phyloP scores from a whole-genome alignment of 179 eudicot genomes.

The Beta lomatogona region DNA sequence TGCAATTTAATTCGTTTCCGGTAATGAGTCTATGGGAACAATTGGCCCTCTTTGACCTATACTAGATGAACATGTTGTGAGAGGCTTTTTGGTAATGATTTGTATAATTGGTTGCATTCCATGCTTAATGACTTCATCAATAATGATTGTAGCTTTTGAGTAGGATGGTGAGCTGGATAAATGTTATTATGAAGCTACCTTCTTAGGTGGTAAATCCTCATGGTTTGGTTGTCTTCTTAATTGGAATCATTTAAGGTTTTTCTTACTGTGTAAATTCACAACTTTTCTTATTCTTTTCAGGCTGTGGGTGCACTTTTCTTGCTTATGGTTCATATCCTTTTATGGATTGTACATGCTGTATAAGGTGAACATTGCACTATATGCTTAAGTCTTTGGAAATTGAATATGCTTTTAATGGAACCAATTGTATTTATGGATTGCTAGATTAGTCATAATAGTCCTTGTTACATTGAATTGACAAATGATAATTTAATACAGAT shows the following conservation, averaged over 20 bases:
- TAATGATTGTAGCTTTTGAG: not conserved
- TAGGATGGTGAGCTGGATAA: not conserved
- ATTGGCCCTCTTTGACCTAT: not conserved
- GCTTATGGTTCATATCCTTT: slow-evolving; percentile 77
- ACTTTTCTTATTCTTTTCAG: slow-evolving; percentile 46
- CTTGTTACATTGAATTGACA: not conserved
- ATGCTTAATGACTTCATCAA: not conserved
- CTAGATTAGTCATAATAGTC: not conserved
- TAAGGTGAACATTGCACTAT: slow-evolving; percentile 55
- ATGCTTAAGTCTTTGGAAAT: not conserved
- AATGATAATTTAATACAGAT: not conserved
- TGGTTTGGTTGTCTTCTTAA: slow-evolving; percentile 12
- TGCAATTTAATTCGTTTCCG: not conserved
- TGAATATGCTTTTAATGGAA: not conserved
- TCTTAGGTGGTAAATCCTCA: not conserved
- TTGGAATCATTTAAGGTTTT: not conserved
- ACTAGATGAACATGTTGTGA: not conserved
- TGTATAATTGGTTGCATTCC: not conserved
- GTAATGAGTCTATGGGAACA: not conserved
- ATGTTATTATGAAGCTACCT: not conserved
- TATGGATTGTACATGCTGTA: slow-evolving; percentile 77
- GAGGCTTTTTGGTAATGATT: not conserved
- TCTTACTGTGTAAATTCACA: slow-evolving; percentile 6
- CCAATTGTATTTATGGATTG: slow-evolving; percentile 3
- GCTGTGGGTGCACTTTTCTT: slow-evolving; percentile 92